Conservation (phyloP, 495 filamentous ascomycete species). For the Aspergillus asperescens region DNA sequence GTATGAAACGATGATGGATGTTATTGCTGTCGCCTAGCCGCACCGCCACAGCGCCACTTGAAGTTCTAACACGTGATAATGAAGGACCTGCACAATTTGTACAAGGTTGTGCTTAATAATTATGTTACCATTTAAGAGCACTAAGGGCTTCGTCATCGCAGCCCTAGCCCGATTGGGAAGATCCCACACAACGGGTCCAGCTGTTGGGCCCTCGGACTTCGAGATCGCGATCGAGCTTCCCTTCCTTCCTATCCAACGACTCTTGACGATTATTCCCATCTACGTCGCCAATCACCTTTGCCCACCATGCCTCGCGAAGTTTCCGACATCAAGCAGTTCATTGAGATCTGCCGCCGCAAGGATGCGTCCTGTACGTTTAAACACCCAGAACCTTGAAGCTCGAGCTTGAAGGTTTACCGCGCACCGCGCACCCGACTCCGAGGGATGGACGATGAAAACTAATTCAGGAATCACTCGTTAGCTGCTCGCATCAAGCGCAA, state of each 20-base stretch:
- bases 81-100: not conserved
- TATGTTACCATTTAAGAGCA: slow-evolving; percentile 7
- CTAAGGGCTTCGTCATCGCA: slow-evolving; percentile 9
- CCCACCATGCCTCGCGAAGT: slow-evolving; percentile 92
- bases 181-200: slow-evolving; percentile 17
- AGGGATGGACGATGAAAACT: slow-evolving; percentile 5
- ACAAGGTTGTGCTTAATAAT: not conserved
- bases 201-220: slow-evolving; percentile 12
- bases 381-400: not conserved
- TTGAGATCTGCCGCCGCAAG: slow-evolving; percentile 98
- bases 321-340: slow-evolving; percentile 99
- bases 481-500: slow-evolving; percentile 98
- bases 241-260: slow-evolving; percentile 10
- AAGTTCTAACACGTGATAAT: not conserved
- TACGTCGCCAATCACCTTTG: slow-evolving; percentile 17
- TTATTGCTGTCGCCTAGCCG: not conserved
- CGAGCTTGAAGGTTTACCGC: not conserved
- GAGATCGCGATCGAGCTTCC: slow-evolving; percentile 17
- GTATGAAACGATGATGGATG: not conserved
- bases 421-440: not conserved
- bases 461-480: slow-evolving; percentile 34
- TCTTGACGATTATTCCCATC: slow-evolving; percentile 9
- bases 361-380: slow-evolving; percentile 85
- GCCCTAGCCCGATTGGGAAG: slow-evolving; percentile 15
- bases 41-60: slow-evolving; percentile 1